Conservation (phyloP, 148 eudicot genomes). For the Salicornia ramosissima region DNA sequence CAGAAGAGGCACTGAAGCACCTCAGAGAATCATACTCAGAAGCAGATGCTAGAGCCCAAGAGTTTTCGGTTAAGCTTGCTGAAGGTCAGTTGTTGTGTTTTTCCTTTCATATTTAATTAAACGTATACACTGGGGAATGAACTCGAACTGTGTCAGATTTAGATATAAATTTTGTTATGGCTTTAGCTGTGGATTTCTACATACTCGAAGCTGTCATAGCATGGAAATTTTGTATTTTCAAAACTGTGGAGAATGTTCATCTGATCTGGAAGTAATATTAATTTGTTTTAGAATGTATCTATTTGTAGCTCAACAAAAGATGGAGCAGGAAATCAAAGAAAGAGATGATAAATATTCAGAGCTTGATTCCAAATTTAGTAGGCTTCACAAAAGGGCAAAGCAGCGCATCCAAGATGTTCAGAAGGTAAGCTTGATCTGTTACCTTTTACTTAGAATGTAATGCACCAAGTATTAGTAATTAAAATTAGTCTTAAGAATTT, state of each 20-base stretch:
- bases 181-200: not conserved
- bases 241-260: not conserved
- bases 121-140: not conserved
- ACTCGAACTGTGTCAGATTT: not conserved
- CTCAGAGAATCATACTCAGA: constrained; percentile 61
- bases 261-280: constrained; percentile 2
- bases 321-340: constrained; percentile 88
- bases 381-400: constrained; percentile 97
- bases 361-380: constrained; percentile 83
- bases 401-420: constrained; percentile 98
- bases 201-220: not conserved
- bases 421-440: constrained; percentile 44
- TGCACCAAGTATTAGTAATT: no score
- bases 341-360: constrained; percentile 89
- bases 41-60: constrained; percentile 79
- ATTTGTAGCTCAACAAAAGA: constrained; percentile 69
- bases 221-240: not conserved
- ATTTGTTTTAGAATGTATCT: constrained; percentile 19
- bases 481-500: no score
- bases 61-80: constrained; percentile 48
- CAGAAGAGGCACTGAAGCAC: constrained; percentile 83
- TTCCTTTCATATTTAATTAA: not conserved
- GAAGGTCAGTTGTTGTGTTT: constrained; percentile 19
- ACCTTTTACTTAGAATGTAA: not conserved
- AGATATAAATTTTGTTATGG: not conserved